Evolutionary conservation across 2,329 filamentous ascomycete genomes (phyloP), one percentile per base, ranked within the genome.

Genomic region (Xylaria sp.): DNA sequence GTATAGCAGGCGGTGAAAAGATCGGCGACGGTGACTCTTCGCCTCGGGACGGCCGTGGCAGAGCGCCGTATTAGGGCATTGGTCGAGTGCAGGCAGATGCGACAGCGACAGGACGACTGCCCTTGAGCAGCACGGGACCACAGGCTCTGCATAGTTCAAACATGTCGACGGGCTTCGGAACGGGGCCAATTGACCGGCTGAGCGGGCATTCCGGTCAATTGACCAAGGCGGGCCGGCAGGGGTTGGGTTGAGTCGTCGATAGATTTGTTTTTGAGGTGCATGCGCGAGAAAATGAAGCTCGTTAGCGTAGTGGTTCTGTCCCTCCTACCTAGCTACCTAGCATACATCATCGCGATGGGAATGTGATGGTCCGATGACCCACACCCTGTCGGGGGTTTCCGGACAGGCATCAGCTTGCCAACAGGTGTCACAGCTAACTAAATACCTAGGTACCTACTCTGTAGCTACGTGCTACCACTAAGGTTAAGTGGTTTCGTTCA

Each of bases 1-100:
- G 90, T 90, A 76, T 92, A 93, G 77, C 86, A 87, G 48, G 91
- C 87, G 28, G 90, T 92, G 76, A 91, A 84, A 68, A 90, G 71
- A 80, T 89, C 82, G 79, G 85, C 80, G 75, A 84, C 79, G 49
- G 83, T 83, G 52, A 85, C 79, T 72, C 85, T 85, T 63, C 86
- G 85, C 74, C 83, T 84, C 61, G 84, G 78, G 39, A 84, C 80
- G 25, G 83, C 81, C 49, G 84, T 85, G 54, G 87, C 85, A 63
- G 84, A 79, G 75, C 84, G 85, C 66, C 86, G 85, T 68, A 84
- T 81, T 69, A 88, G 75, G 54, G 82, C 79, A 68, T 83, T 80
- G 66, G 85, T 77, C 62, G 82, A 81, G 65, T 86, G 84, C 63
- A 87, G 80, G 80, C 89, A 92, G 75, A 87, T 83, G 73, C 86